Evolutionary conservation across 306 rosid genomes (phyloP).

Genomic region (Sophora flavescens): DNA sequence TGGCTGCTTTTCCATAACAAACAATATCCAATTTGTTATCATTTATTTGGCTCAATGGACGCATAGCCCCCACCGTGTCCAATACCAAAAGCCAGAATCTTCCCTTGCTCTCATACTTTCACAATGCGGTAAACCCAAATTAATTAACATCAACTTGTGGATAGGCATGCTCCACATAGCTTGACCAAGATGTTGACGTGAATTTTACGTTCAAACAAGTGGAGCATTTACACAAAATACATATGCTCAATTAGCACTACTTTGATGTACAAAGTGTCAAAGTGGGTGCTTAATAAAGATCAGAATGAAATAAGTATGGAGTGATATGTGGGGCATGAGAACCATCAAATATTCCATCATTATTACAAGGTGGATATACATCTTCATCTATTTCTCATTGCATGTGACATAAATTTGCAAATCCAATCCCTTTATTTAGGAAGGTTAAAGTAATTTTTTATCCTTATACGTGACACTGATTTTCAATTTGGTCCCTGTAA

Average conservation of each 20-base stretch:
- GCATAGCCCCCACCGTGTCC: slow-evolving; percentile 34
- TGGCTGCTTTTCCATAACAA: slow-evolving; percentile 27
- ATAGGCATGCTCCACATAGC: slow-evolving; percentile 35
- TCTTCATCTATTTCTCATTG: slow-evolving; percentile 13
- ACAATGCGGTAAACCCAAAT: slow-evolving; percentile 4
- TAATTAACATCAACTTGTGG: slow-evolving; percentile 37
- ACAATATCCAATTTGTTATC: slow-evolving; percentile 36
- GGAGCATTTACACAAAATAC: neutral
- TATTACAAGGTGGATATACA: slow-evolving; percentile 28
- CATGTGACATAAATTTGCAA: neutral
- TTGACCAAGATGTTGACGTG: slow-evolving; percentile 27
- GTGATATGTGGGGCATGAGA: slow-evolving; percentile 46
- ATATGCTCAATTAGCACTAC: slow-evolving; percentile 19
- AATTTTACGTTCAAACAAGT: slow-evolving; percentile 33
- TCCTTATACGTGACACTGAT: too few relatives aligned
- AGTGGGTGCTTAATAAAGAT: slow-evolving; percentile 34
- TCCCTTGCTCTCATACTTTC: neutral
- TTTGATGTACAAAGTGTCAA: slow-evolving; percentile 11
- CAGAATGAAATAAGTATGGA: slow-evolving; percentile 23
- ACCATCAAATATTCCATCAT: slow-evolving; percentile 47
- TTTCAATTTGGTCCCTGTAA: too few relatives aligned
- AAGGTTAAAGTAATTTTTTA: too few relatives aligned
- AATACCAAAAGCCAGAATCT: neutral
- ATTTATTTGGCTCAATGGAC: slow-evolving; percentile 15
- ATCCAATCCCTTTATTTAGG: neutral